phyloP scores from a whole-genome alignment of 1,139 yeast species.

The Pichia terricola region DNA sequence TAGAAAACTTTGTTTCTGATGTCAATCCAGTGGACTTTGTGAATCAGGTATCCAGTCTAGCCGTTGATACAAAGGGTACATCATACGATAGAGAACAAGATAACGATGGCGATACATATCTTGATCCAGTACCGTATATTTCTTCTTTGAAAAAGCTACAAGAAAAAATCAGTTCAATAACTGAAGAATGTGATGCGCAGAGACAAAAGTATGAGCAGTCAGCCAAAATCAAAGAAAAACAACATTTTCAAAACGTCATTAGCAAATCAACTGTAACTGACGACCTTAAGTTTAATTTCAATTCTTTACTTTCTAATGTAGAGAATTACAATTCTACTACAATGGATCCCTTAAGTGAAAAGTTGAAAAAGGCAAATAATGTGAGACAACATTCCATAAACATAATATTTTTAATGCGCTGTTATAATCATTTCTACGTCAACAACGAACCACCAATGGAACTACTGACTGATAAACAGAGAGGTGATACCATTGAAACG shows the following conservation, averaged over 20 bases:
- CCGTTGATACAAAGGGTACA: constrained; percentile 19
- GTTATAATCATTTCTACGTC: constrained; percentile 67
- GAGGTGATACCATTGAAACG: constrained; percentile 43
- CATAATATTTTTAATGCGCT: constrained; percentile 64
- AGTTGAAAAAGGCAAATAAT: constrained; percentile 63
- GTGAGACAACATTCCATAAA: constrained; percentile 68
- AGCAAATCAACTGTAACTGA: constrained; percentile 39
- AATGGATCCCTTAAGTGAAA: constrained; percentile 68
- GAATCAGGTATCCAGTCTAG: constrained; percentile 61
- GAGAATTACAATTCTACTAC: constrained; percentile 44
- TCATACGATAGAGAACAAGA: neutral
- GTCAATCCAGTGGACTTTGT: constrained; percentile 44
- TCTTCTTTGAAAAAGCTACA: constrained; percentile 85
- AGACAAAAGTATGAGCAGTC: constrained; percentile 42
- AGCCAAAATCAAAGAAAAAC: constrained; percentile 54
- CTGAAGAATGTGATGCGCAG: constrained; percentile 41
- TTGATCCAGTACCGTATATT: constrained; percentile 92
- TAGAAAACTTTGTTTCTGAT: constrained; percentile 7
- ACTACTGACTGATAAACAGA: constrained; percentile 30
- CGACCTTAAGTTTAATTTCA: constrained; percentile 34
- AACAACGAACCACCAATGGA: constrained; percentile 52
- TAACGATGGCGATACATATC: constrained; percentile 25
- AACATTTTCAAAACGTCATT: constrained; percentile 60
- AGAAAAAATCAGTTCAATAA: constrained; percentile 54
- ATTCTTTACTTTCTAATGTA: constrained; percentile 49